Base-by-base conservation (phyloP, 2,329 filamentous ascomycete species). In the Colletotrichum truncatum region DNA sequence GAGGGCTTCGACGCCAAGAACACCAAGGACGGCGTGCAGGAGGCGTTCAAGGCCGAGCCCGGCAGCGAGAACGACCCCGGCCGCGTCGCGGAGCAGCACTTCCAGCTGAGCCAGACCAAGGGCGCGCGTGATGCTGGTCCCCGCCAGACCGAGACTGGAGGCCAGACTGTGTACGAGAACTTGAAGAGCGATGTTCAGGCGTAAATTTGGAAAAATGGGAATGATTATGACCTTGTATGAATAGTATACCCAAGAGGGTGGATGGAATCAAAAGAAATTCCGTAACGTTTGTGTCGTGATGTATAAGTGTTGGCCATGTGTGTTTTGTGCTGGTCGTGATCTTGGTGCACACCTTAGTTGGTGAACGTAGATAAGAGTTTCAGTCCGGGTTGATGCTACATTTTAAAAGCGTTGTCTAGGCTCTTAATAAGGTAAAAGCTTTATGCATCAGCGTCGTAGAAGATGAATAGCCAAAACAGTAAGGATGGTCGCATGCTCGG, bases 51-150 rank as follows among this genome's bases (percentile, higher is more conserved):
- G 56, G 69, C 78, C 4, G 79, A 85, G 69, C 79, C 81, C 64
- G 84, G 84, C 2, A 80, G 78, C 6, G 75, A 79, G 70, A 73
- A 84, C 62, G 85, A 87, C 68, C 84, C 85, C 4, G 77, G 78
- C 53, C 70, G 80, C 8, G 62, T 78, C 38, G 83, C 84, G 4
- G 84, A 85, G 73, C 68, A 75, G 39, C 78, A 80, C 68, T 77
- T 86, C 32, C 67, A 73, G 62, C 60, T 70, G 46, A 69, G 68
- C 14, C 68, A 72, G 52, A 70, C 65, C 32, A 64, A 69, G 6
- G 66, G 32, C 21, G 71, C 68, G 1, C 54, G 72, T n/a, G 71
- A 71, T 39, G 69, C 72, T 23, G 72, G 71, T 0, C 72, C 68
- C 11, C 75, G 67, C 18, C 73, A 79, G 66, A 54, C 28, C 2